phyloP scores from a whole-genome alignment of 495 filamentous ascomycete species.

The Penicillium cosmopolitanum region DNA sequence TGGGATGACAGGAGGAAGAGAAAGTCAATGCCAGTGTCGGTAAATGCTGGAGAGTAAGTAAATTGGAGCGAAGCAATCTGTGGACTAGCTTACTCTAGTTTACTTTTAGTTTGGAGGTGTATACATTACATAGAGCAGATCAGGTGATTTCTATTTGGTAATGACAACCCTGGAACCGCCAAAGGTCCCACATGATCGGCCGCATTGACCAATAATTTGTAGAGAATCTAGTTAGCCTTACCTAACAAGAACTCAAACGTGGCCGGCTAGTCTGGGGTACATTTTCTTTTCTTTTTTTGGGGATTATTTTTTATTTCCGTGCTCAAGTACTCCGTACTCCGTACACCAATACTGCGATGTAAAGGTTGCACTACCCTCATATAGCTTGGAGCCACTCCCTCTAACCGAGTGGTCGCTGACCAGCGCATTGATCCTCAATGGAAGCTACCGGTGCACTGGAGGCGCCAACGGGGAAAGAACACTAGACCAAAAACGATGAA shows the following conservation, averaged over 20 bases:
- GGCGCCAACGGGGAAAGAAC: neutral
- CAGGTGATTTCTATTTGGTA: slow-evolving; percentile 36
- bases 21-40: neutral
- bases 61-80: too few species aligned
- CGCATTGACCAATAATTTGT: slow-evolving; percentile 14
- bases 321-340: too few species aligned
- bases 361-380: too few species aligned
- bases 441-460: neutral
- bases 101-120: neutral
- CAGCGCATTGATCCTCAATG: slow-evolving; percentile 16
- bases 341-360: neutral
- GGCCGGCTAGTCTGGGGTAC: slow-evolving; percentile 22
- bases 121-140: slow-evolving; percentile 8
- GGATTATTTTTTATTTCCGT: neutral
- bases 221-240: slow-evolving; percentile 18
- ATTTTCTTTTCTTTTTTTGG: neutral
- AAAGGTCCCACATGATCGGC: slow-evolving; percentile 29
- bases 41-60: neutral
- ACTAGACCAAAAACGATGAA: slow-evolving; percentile 4
- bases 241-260: slow-evolving; percentile 29
- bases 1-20: neutral
- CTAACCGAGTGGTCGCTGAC: slow-evolving; percentile 16
- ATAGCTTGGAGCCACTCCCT: too few species aligned
- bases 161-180: slow-evolving; percentile 17
- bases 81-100: neutral